Base-by-base conservation (phyloP, 192 early-diverging fungal genomes). In the Obelidium mucronatum region DNA sequence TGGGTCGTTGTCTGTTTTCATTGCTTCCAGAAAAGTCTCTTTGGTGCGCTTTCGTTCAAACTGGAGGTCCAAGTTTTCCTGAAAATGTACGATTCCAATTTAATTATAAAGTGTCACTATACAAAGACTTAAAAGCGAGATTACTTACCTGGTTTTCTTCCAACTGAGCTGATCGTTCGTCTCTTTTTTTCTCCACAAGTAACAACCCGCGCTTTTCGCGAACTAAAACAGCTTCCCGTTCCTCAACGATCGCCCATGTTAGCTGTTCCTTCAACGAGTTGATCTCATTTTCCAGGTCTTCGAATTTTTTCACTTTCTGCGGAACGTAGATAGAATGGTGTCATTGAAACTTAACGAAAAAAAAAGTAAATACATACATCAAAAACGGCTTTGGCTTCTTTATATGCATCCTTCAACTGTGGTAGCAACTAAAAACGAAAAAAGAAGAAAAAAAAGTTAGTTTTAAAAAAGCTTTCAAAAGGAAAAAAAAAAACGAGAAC, bases 181-280 rank as follows among this genome's bases (percentile, higher is more conserved):
- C 67, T 44, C 44, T 33, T 0, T 68, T 68, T 24, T 30, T 11
- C 31, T 68, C 30, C 6, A 30, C 15, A 22, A 19, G 24, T 35
- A 17, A 11, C 19, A 30, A 26, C 40, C 52, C 17, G 19, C n/a
- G 22, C 30, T 11, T 19, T 24, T 44, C 42, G 19, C 19, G 11
- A 52, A 52, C 13, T 15, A 54, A 24, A 2, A 11, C 73, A 0
- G 17, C 39, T 39, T 94, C 92, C 52, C 83, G 78, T 31, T 83
- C 82, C 63, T 86, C 83, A 34, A 94, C 87, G 58, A 86, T 84
- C 17, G 91, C 87, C 96, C 96, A 97, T 1, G 90, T 92, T 54
- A 92, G 79, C 80, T 93, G 85, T 34, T 93, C 86, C 67, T 91
- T 89, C 34, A 94, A 30, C n/a, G 55, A 22, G 22, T 67, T 75